Conservation (phyloP, 306 rosid genomes). For the Senna tora region DNA sequence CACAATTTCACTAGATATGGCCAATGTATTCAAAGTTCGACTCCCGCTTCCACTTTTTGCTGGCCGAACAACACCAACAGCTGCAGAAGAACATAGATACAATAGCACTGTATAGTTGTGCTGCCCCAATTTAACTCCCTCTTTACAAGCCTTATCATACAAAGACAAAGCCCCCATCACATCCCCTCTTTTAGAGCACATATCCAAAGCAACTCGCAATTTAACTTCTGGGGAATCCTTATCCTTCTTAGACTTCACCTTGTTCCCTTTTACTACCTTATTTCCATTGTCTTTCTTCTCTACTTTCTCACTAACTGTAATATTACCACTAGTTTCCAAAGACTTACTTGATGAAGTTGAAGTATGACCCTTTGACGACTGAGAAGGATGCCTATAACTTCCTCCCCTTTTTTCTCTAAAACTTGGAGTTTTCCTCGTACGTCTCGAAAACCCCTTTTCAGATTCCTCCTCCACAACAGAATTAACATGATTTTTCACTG, state of each 20-base stretch:
- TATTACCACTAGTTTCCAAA: constrained; percentile 22
- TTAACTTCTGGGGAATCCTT: constrained; percentile 47
- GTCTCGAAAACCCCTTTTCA: constrained; percentile 34
- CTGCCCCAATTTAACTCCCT: constrained; percentile 59
- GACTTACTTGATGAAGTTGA: constrained; percentile 6
- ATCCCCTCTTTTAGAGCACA: constrained; percentile 87
- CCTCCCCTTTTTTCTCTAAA: constrained; percentile 44
- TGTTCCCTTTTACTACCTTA: constrained; percentile 40
- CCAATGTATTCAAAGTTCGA: constrained; percentile 51
- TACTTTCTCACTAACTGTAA: constrained; percentile 33
- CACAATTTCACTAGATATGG: constrained; percentile 41
- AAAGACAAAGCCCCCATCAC: constrained; percentile 70
- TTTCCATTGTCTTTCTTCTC: constrained; percentile 31
- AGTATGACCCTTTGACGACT: constrained; percentile 29
- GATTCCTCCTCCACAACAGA: constrained; percentile 42
- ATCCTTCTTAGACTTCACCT: constrained; percentile 44
- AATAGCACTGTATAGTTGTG: constrained; percentile 81
- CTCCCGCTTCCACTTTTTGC: constrained; percentile 79
- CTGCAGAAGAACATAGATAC: constrained; percentile 92
- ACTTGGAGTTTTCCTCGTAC: constrained; percentile 37
- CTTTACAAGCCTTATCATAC: constrained; percentile 60
- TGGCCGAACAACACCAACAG: constrained; percentile 79
- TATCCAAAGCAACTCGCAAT: constrained; percentile 61
- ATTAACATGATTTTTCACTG: constrained; percentile 41
- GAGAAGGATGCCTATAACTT: constrained; percentile 36